These are phyloP conservation scores for Ensete glaucum DNA, from an alignment of 176 grass and related monocot species.

Conservation along the genomic window DNA sequence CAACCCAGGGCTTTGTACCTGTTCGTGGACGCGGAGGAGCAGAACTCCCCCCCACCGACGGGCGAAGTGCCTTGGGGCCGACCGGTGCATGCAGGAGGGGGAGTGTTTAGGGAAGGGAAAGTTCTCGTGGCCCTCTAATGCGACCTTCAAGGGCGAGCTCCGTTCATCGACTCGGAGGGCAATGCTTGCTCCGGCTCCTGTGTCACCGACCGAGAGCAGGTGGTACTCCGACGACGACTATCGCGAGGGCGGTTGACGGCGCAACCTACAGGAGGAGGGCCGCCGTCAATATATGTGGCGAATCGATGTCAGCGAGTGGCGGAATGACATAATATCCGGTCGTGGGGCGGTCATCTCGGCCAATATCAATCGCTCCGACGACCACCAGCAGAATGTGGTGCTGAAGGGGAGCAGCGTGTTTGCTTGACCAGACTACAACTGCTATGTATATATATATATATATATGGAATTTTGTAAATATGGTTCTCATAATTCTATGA, in stretches of 20 bases:
- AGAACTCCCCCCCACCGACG: conserved; percentile 55
- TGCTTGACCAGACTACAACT: conserved; percentile 79
- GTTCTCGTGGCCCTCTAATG: conserved; percentile 86
- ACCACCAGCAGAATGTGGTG: conserved; percentile 66
- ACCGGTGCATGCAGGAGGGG: conserved; percentile 92
- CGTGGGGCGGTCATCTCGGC: conserved; percentile 83
- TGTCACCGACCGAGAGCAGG: conserved; percentile 62
- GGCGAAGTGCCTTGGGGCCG: conserved; percentile 81
- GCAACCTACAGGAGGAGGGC: conserved; percentile 84
- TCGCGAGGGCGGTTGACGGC: conserved; percentile 72
- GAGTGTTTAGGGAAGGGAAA: conserved; percentile 73
- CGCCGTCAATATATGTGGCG: conserved; percentile 75
- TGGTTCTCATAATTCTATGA: no score
- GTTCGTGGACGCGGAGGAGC: no score
- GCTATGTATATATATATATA: conserved; percentile 18
- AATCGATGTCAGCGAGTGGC: conserved; percentile 77
- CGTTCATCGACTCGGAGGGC: conserved; percentile 56
- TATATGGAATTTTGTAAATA: no score
- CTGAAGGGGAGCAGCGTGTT: conserved; percentile 63
- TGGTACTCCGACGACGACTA: conserved; percentile 76
- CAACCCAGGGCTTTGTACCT: no score
- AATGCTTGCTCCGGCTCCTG: conserved; percentile 66
- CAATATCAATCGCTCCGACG: conserved; percentile 80
- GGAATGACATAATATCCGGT: conserved; percentile 59
- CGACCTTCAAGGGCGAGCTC: conserved; percentile 77